Base-by-base conservation (phyloP, 2,329 filamentous ascomycete species). In the Alternaria viburni region DNA sequence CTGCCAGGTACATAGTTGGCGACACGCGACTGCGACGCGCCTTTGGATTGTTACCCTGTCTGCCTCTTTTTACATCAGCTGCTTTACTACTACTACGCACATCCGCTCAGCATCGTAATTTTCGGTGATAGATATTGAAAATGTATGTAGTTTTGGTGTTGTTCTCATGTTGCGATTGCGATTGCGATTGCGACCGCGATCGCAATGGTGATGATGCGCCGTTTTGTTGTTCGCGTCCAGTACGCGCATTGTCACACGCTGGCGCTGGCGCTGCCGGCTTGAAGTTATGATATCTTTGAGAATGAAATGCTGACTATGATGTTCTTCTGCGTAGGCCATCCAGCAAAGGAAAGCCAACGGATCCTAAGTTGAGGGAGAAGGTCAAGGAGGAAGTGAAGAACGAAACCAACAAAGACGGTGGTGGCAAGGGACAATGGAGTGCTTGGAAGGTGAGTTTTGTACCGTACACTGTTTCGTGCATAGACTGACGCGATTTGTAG, bases 331-430 rank as follows among this genome's bases (percentile, higher is more conserved):
- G 6, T 12, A 65, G 62, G 81, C 71, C 76, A 5, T 82, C 81
- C 23, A 79, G 78, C 23, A 83, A 82, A 64, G 81, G 81, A 68
- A 84, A 82, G 62, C 81, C 81, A 11, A 83, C 81, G 6, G 81
- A 83, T 67, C 80, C 81, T 2, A 80, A 83, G 64, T 67, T 83
- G 46, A 77, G 80, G 54, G 81, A 83, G 70, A 74, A 83, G 68
- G 79, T 82, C 26, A 83, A 82, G 69, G 78, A 83, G 66, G 80
- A 83, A 13, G 75, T 83, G n/a, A 83, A 83, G 69, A 74, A 79
- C 54, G 76, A 83, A 62, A 72, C 80, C 6, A 83, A 84, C 59
- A 82, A 83, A 64, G 80, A 83, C 67, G 82, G 82, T 11, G 67
- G 77, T 30, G 82, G 82, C n/a, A 83, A 83, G 67, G 82, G 81